Percentiles rank a stretch among this genome's conserved stretches.
Conservation (phyloP, 768 basidiomycete genomes). For the Phaeotremella fagi region DNA sequence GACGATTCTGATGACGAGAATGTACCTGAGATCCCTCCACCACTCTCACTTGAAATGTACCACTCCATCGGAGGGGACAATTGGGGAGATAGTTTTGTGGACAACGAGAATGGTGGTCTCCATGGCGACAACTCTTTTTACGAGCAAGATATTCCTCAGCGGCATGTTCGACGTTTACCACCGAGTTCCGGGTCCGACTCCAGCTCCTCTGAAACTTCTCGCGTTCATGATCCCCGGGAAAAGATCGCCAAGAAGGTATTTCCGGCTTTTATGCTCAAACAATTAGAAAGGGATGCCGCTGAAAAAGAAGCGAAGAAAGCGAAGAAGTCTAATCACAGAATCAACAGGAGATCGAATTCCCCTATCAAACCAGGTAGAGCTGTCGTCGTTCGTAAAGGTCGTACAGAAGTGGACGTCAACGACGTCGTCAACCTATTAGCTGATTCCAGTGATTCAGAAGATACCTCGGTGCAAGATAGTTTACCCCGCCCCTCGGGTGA, state of each 20-base stretch:
- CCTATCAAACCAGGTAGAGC: slow-evolving; percentile 50
- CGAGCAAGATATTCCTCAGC: slow-evolving; percentile 13
- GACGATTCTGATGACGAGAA: background rate
- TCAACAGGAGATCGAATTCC: slow-evolving; percentile 45
- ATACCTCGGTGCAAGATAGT: background rate
- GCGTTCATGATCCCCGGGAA: slow-evolving; percentile 14
- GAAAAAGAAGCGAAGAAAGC: slow-evolving; percentile 12
- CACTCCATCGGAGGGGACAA: too few species aligned
- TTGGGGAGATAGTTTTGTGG: too few species aligned
- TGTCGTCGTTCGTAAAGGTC: slow-evolving; percentile 50
- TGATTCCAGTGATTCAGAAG: slow-evolving; percentile 14
- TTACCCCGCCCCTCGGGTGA: background rate
- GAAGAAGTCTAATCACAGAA: slow-evolving; percentile 31
- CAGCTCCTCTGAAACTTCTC: background rate
- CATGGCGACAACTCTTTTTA: slow-evolving; percentile 10
- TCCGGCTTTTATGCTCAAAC: slow-evolving; percentile 56
- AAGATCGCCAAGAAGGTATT: slow-evolving; percentile 52
- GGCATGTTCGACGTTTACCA: background rate
- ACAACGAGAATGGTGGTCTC: too few species aligned
- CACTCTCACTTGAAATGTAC: too few species aligned
- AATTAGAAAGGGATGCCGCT: slow-evolving; percentile 39
- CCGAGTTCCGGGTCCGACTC: background rate
- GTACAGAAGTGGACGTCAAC: slow-evolving; percentile 15
- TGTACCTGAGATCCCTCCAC: background rate
- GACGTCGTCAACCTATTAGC: slow-evolving; percentile 16